A percentile compares a stretch with the other conserved stretches of the same genome.
Evolutionary conservation across 169 alveolate genomes (phyloP).

Genomic region (Besnoitia besnoiti): DNA sequence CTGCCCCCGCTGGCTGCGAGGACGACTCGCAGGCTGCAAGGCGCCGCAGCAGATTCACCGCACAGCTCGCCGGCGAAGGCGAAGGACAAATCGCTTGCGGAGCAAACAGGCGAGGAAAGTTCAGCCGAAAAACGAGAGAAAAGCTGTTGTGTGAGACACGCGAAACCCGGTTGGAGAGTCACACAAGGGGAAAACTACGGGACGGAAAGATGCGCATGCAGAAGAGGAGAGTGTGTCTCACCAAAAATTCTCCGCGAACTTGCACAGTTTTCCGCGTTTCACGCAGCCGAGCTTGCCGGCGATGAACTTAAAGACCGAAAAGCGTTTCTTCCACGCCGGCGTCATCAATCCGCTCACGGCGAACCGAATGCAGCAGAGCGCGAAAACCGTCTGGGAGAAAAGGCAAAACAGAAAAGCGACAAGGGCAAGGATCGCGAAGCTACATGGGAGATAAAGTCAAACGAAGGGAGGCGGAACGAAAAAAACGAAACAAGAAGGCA

Average conservation of each 20-base stretch:
- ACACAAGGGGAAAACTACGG: too few species aligned
- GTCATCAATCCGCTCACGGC: conserved; percentile 43
- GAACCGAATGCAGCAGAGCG: background rate
- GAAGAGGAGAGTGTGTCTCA: conserved; percentile 2
- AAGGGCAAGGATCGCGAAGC: background rate
- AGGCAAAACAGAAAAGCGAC: too few species aligned
- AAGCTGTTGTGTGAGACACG: too few species aligned
- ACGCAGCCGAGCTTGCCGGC: background rate
- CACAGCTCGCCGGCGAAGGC: background rate
- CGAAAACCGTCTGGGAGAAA: conserved; percentile 21
- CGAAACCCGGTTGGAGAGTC: too few species aligned
- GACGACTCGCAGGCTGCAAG: too few species aligned
- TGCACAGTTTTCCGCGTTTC: conserved; percentile 51
- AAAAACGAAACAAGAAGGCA: background rate
- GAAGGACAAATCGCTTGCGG: background rate
- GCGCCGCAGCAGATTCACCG: too few species aligned
- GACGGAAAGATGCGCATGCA: too few species aligned
- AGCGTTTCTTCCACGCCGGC: conserved; percentile 12
- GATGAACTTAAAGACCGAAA: conserved; percentile 4
- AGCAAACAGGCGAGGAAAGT: background rate
- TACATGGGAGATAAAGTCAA: too few species aligned
- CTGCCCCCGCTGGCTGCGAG: too few species aligned
- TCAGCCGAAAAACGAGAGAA: background rate
- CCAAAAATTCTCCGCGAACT: conserved; percentile 64
- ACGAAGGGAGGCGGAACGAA: background rate